These are phyloP conservation scores for Fusarium dlaminii DNA, from an alignment of 2,329 filamentous ascomycete species.

Conservation along the genomic window DNA sequence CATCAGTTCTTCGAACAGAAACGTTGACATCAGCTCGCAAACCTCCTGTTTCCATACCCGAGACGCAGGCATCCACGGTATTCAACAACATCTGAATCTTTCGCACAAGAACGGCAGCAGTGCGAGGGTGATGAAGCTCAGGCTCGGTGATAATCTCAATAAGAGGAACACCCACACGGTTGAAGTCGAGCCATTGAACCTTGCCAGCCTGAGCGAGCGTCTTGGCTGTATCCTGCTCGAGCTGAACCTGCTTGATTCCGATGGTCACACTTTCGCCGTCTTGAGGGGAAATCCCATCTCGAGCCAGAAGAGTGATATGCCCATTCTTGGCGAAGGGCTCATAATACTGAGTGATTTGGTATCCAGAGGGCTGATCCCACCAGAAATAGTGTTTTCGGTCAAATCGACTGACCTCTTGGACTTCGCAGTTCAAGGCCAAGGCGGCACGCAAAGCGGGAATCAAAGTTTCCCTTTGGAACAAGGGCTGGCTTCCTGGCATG, in stretches of 20 bases:
- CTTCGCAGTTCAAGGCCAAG: constrained; percentile 80
- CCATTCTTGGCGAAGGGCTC: constrained; percentile 76
- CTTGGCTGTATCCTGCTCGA: constrained; percentile 98
- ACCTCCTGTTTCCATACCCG: constrained; percentile 93
- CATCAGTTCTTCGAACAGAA: constrained; percentile 74
- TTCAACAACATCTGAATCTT: constrained; percentile 87
- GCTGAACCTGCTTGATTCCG: constrained; percentile 91
- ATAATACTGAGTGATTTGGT: constrained; percentile 98
- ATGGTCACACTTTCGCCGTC: constrained; percentile 77
- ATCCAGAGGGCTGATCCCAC: constrained; percentile 95
- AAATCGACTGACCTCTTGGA: constrained; percentile 83
- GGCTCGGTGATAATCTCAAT: constrained; percentile 96
- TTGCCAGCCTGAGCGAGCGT: constrained; percentile 81
- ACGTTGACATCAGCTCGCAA: constrained; percentile 96
- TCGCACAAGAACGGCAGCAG: constrained; percentile 86
- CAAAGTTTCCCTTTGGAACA: constrained; percentile 83
- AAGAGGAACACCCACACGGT: constrained; percentile 88
- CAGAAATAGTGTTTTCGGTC: constrained; percentile 99
- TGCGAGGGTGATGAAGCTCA: constrained; percentile 85
- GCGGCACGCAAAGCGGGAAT: constrained; percentile 92
- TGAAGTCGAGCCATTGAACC: constrained; percentile 88
- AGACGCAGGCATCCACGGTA: constrained; percentile 84
- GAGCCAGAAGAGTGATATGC: constrained; percentile 71
- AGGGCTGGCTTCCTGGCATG: constrained; percentile 87
- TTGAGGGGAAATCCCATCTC: constrained; percentile 82